Evolutionary conservation across 495 filamentous ascomycete species (phyloP).

Genomic region (Aspergillus sparsus): DNA sequence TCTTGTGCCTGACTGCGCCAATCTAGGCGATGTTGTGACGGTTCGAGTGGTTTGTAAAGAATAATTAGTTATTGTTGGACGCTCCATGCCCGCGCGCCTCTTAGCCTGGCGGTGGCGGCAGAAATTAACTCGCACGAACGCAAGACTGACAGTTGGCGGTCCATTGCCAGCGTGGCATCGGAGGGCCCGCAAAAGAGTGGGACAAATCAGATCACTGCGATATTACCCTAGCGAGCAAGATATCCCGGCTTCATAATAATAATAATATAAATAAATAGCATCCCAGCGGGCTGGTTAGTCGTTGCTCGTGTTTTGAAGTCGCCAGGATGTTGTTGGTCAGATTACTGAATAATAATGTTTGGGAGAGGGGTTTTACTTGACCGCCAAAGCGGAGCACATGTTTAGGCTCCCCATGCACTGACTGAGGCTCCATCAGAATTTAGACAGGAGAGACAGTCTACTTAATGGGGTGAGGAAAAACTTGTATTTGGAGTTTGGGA

Average conservation of each 20-base stretch:
- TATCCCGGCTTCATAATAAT: conserved; percentile 3
- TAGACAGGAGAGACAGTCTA: background rate
- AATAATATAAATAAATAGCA: background rate
- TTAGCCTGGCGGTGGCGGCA: conserved; percentile 23
- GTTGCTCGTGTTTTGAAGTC: conserved; percentile 7
- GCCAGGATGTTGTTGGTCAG: background rate
- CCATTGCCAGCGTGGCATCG: conserved; percentile 31
- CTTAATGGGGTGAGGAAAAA: background rate
- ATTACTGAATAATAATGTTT: background rate
- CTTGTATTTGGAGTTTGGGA: background rate
- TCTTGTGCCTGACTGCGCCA: conserved; percentile 7
- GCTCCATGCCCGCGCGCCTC: conserved; percentile 25
- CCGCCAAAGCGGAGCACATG: conserved; percentile 15
- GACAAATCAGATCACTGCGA: background rate
- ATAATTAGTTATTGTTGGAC: conserved; percentile 15
- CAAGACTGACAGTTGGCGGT: conserved; percentile 29
- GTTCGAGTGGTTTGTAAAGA: background rate
- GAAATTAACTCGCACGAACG: conserved; percentile 20
- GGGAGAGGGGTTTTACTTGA: conserved; percentile 2
- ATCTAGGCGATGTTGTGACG: conserved; percentile 7
- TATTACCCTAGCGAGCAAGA: conserved; percentile 1
- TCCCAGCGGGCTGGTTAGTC: background rate
- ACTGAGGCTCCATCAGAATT: conserved; percentile 2
- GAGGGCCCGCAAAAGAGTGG: background rate
- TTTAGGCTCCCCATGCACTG: conserved; percentile 2